phyloP scores from a whole-genome alignment of 2,329 filamentous ascomycete genomes.

The Colletotrichum sp. region DNA sequence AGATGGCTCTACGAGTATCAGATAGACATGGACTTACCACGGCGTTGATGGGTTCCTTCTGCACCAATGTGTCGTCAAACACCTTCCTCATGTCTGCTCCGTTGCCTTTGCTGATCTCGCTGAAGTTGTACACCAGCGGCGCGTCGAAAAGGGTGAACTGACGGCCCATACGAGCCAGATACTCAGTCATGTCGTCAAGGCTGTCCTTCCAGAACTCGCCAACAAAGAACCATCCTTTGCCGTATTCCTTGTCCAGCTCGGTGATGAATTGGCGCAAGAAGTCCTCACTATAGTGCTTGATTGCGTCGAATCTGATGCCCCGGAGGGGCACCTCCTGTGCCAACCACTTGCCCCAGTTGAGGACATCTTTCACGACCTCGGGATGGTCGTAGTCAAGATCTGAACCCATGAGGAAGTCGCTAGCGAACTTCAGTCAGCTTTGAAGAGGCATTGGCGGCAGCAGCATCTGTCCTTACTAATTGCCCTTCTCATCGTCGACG shows the following conservation, averaged over 20 bases:
- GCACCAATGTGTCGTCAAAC: constrained; percentile 64
- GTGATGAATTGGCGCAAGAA: constrained; percentile 70
- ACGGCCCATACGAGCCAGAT: constrained; percentile 51
- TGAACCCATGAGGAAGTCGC: constrained; percentile 73
- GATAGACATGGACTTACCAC: constrained; percentile 26
- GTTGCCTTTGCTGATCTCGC: constrained; percentile 57
- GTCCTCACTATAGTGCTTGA: constrained; percentile 72
- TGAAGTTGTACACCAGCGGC: constrained; percentile 72
- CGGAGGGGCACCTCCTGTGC: constrained; percentile 61
- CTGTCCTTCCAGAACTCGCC: constrained; percentile 45
- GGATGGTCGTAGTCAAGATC: constrained; percentile 69
- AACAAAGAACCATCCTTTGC: constrained; percentile 39
- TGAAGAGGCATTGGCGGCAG: neutral
- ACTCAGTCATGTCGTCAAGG: constrained; percentile 34
- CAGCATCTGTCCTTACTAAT: constrained; percentile 53
- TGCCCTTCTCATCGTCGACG: constrained; percentile 63
- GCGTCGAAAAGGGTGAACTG: constrained; percentile 69
- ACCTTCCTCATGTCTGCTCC: constrained; percentile 66
- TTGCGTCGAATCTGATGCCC: constrained; percentile 74
- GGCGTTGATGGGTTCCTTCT: constrained; percentile 36
- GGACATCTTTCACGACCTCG: constrained; percentile 67
- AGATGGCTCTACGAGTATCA: neutral
- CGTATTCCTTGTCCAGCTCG: constrained; percentile 52
- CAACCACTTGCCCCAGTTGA: constrained; percentile 73
- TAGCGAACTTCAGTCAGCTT: constrained; percentile 62